Percentiles rank a stretch among this genome's conserved stretches.
Evolutionary conservation across 352 stramenopile genomes (phyloP).

Genomic region (Pythium grandisporangium): DNA sequence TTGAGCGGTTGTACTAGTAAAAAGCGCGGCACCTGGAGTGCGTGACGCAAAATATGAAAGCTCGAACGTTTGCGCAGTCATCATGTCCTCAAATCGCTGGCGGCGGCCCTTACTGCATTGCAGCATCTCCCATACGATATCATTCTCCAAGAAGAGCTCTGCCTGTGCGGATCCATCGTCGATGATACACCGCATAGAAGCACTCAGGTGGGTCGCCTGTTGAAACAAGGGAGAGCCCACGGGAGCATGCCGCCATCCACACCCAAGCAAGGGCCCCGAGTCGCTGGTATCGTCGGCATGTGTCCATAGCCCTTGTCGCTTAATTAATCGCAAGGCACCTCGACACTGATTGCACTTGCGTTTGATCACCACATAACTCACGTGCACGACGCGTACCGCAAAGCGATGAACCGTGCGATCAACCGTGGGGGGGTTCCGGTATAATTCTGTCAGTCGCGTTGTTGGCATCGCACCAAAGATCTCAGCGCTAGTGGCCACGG

Average conservation of each 20-base stretch:
- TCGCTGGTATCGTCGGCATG: constrained; percentile 9
- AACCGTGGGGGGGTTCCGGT: constrained; percentile 13
- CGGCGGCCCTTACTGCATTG: constrained; percentile 27
- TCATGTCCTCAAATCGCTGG: constrained; percentile 31
- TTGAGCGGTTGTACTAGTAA: constrained; percentile 11
- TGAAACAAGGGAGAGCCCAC: constrained; percentile 20
- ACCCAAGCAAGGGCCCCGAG: constrained; percentile 6
- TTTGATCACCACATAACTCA: constrained; percentile 73
- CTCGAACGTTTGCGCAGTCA: constrained; percentile 30
- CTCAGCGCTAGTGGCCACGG: not conserved
- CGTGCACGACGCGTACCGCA: constrained; percentile 54
- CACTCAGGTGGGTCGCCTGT: constrained; percentile 27
- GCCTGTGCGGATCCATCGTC: constrained; percentile 72
- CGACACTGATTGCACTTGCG: constrained; percentile 52
- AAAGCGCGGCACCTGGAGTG: constrained; percentile 13
- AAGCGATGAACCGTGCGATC: constrained; percentile 51
- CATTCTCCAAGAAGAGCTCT: constrained; percentile 62
- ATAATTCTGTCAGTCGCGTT: constrained; percentile 34
- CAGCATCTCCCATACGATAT: constrained; percentile 65
- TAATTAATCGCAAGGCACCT: constrained; percentile 29
- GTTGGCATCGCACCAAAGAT: constrained; percentile 31
- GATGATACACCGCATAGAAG: constrained; percentile 47
- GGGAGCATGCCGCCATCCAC: constrained; percentile 22
- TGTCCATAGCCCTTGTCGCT: constrained; percentile 28
- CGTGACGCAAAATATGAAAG: constrained; percentile 49